Conservation (phyloP, 495 filamentous ascomycete genomes). For the Parathielavia hyrcaniae region DNA sequence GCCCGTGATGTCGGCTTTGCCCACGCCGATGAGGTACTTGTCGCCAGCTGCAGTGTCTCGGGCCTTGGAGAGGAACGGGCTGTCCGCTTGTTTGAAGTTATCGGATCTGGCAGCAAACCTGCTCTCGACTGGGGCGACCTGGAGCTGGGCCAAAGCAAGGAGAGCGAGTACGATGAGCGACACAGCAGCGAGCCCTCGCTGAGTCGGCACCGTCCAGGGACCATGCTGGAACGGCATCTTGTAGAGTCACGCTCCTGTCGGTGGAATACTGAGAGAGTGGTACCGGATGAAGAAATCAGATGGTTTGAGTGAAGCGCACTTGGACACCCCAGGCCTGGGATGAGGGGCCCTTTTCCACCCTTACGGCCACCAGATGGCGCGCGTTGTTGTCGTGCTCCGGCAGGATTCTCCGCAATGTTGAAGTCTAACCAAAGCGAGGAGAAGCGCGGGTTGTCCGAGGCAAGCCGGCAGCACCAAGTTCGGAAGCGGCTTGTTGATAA, state of each 20-base stretch:
- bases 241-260: not conserved
- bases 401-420: slow-evolving; percentile 10
- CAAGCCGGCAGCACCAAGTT: not conserved
- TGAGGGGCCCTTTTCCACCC: not conserved
- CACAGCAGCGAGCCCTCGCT: slow-evolving; percentile 9
- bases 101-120: not conserved
- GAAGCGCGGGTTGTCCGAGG: not conserved
- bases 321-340: not conserved
- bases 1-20: slow-evolving; percentile 93
- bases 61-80: slow-evolving; percentile 13
- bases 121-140: not conserved
- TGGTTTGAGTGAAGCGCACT: not conserved
- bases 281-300: not conserved
- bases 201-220: slow-evolving; percentile 2
- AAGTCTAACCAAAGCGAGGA: not conserved
- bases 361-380: not conserved
- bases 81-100: not conserved
- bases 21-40: slow-evolving; percentile 74
- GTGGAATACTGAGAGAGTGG: not conserved
- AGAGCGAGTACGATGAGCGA: slow-evolving; percentile 24
- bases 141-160: slow-evolving; percentile 17
- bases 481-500: slow-evolving; percentile 9
- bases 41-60: slow-evolving; percentile 38
- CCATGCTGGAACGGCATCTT: slow-evolving; percentile 13
- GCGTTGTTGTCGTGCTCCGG: not conserved